Evolutionary conservation across 345 rosid species (phyloP), one percentile per base, ranked within the genome.

Genomic region (Boechera retrofracta): DNA sequence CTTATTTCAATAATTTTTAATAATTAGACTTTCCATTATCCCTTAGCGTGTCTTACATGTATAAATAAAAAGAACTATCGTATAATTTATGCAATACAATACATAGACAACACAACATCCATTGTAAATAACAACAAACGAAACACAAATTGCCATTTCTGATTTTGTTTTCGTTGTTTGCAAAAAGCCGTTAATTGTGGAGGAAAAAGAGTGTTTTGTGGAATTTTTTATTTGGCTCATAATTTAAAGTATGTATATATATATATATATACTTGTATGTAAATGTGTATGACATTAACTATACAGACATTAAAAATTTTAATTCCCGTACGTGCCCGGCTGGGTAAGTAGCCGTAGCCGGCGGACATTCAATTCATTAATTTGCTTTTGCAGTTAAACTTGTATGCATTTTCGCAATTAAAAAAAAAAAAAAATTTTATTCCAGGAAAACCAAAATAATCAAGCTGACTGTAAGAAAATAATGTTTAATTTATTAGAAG

Each of bases 331-430:
- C 48, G 21, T 67, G 48, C 24, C 35, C 10, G 71, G 71, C 15
- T 51, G 47, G 58, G 8, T 35, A 29, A 16, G n/a, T 51, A 66
- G 55, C 56, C 31, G n/a, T 51, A 66, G 55, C 56, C 58, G 56
- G 70, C 67, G 21, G 13, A 59, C 28, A 26, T 42, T 28, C 4
- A 63, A 15, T 33, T 42, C 36, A 16, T 60, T 58, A n/a, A 58
- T 33, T 29, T 28, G 29, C 29, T 33, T 16, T 16, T 9, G 16
- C 28, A 33, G 12, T 32, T 13, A 31, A 26, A 36, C 15, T 9
- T 3, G 9, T 60, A 60, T 5, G 8, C 2, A 61, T 21, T 8
- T 53, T 32, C 1, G 8, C 28, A 9, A 41, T 41, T 39, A 9
- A 39, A 39, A 10, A n/a, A n/a, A n/a, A n/a, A n/a, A n/a, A n/a